phyloP scores from a whole-genome alignment of 2,329 filamentous ascomycete genomes.

The Talaromyces sp. region DNA sequence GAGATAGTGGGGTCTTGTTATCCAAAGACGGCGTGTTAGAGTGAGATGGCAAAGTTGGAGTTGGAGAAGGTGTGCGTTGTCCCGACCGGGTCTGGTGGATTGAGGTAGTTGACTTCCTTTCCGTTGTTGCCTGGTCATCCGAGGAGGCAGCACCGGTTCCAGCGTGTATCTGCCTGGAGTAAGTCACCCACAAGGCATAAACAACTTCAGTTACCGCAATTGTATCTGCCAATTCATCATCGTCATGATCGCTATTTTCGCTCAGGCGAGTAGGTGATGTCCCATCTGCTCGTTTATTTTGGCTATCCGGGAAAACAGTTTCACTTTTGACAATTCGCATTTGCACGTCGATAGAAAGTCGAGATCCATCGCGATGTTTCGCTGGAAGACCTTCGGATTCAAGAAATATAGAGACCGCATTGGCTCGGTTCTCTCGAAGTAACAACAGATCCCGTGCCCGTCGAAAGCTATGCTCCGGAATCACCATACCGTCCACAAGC shows the following conservation, averaged over 20 bases:
- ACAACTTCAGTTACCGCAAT: slow-evolving; percentile 71
- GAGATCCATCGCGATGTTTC: slow-evolving; percentile 82
- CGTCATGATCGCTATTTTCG: slow-evolving; percentile 25
- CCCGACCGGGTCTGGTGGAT: slow-evolving; percentile 71
- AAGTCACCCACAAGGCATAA: slow-evolving; percentile 95
- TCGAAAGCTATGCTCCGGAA: slow-evolving; percentile 93
- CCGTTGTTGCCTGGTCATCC: slow-evolving; percentile 54
- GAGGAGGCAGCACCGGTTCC: slow-evolving; percentile 59
- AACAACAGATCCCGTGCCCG: slow-evolving; percentile 80
- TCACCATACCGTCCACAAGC: slow-evolving; percentile 88
- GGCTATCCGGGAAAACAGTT: slow-evolving; percentile 57
- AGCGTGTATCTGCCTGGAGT: slow-evolving; percentile 86
- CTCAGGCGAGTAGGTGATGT: slow-evolving; percentile 28
- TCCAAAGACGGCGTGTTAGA: slow-evolving; percentile 29
- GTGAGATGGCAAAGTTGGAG: slow-evolving; percentile 22
- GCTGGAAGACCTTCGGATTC: slow-evolving; percentile 80
- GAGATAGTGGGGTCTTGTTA: slow-evolving; percentile 41
- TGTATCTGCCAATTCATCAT: slow-evolving; percentile 26
- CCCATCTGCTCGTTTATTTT: slow-evolving; percentile 62
- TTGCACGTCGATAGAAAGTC: slow-evolving; percentile 91
- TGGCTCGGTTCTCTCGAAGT: slow-evolving; percentile 75
- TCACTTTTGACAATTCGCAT: slow-evolving; percentile 95
- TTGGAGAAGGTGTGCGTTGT: slow-evolving; percentile 52
- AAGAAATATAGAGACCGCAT: slow-evolving; percentile 74
- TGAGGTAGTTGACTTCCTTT: slow-evolving; percentile 66